Base-by-base conservation (phyloP, 148 eudicot species). In the Spergularia marina region DNA sequence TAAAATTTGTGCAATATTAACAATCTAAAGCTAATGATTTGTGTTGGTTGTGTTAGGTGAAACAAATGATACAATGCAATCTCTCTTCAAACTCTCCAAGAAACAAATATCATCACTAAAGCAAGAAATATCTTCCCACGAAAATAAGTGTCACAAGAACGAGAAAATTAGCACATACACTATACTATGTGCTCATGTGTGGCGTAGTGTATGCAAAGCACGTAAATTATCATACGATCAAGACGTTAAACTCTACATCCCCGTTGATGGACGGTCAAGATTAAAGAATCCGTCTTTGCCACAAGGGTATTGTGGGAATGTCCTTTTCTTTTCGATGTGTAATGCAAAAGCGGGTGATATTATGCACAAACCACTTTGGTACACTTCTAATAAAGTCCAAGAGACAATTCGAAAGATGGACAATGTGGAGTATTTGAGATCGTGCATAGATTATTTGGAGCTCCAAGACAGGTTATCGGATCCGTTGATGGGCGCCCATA, bases 291-390 rank as follows among this genome's bases (percentile, higher is more conserved):
- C 82, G 0, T 11, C 71, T 23, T 34, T 84, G 1, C 82, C 83
- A 21, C 70, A 55, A 5, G 82, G 86, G 8, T 84, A 77, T 39
- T 80, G 58, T 49, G 86, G 86, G 3, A 84, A 81, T 58, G 86
- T 62, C 1, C 58, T 81, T 15, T 84, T 81, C 72, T 74, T 71
- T 1, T 17, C 86, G 0, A 58, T 77, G 0, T 80, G 81, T 18
- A 40, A 58, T 40, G 82, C 80, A n/a, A 71, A 67, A 40, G 73
- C 78, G 2, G 73, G 80, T 4, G 74, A 78, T 30, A 65, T 84
- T 13, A 67, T 40, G 15, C 40, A 54, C 52, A 76, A 78, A 12
- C 84, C 84, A 12, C 54, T 80, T 36, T 65, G 86, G 79, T 75
- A 77, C 44, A 70, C 74, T 0, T 74, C 77, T 3, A 58, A 74